Conservation (phyloP, 345 rosid species). For the Isatis tinctoria region DNA sequence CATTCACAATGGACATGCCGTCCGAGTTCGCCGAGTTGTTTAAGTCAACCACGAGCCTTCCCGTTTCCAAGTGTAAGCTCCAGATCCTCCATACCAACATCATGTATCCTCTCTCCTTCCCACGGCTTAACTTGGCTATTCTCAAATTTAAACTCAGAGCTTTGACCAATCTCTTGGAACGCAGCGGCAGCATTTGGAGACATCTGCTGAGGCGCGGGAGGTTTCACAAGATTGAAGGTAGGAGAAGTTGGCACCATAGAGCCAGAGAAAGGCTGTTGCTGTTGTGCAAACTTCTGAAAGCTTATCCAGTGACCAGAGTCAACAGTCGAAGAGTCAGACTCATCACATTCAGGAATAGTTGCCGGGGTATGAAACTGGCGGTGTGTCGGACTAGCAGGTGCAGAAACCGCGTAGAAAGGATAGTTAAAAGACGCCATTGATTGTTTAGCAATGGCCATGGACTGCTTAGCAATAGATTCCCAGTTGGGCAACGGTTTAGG, state of each 20-base stretch:
- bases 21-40: neutral
- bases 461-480: slow-evolving; percentile 76
- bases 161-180: slow-evolving; percentile 58
- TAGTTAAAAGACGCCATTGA: slow-evolving; percentile 69
- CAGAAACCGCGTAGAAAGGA: slow-evolving; percentile 79
- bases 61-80: slow-evolving; percentile 91
- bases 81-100: slow-evolving; percentile 87
- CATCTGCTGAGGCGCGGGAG: slow-evolving; percentile 39
- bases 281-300: slow-evolving; percentile 63
- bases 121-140: slow-evolving; percentile 83
- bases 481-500: slow-evolving; percentile 75
- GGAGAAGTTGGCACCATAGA: slow-evolving; percentile 77
- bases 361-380: slow-evolving; percentile 75
- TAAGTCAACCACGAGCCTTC: slow-evolving; percentile 53
- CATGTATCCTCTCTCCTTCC: slow-evolving; percentile 99
- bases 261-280: slow-evolving; percentile 35
- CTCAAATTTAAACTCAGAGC: slow-evolving; percentile 73
- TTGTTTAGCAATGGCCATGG: slow-evolving; percentile 59
- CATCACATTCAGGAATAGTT: slow-evolving; percentile 90
- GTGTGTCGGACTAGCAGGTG: slow-evolving; percentile 97
- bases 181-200: slow-evolving; percentile 24
- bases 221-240: slow-evolving; percentile 83
- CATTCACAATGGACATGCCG: slow-evolving; percentile 6
- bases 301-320: slow-evolving; percentile 97
- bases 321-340: slow-evolving; percentile 86